Conservation (phyloP, 169 alveolate species). For the Plasmodium vivax region DNA sequence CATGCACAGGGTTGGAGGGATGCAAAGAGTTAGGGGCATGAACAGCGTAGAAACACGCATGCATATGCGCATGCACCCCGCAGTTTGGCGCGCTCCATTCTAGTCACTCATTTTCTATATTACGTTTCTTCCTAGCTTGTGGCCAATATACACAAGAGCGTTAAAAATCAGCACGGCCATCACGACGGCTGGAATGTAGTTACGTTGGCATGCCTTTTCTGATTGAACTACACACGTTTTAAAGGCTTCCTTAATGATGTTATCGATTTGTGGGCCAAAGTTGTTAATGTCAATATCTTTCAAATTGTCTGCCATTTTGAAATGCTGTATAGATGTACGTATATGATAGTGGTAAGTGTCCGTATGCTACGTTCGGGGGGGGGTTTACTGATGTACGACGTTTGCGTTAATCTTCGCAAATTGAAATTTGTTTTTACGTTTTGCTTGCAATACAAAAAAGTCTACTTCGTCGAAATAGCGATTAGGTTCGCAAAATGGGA, state of each 20-base stretch:
- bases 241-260: slow-evolving; percentile 6
- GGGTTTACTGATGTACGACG: neutral
- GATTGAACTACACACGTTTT: neutral
- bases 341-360: neutral
- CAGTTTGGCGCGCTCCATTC: neutral
- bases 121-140: slow-evolving; percentile 28
- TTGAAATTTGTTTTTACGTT: neutral
- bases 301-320: neutral
- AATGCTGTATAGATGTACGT: neutral
- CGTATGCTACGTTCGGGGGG: neutral
- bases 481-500: neutral
- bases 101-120: neutral
- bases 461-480: neutral
- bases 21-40: neutral
- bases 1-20: neutral
- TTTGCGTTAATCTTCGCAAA: neutral
- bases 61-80: neutral
- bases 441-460: neutral
- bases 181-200: slow-evolving; percentile 14
- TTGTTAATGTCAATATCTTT: neutral
- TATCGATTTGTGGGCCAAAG: neutral
- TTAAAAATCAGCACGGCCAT: slow-evolving; percentile 7
- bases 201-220: slow-evolving; percentile 17
- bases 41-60: neutral
- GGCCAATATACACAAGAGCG: slow-evolving; percentile 11